Base-by-base conservation (phyloP, 1,284 basidiomycete species). In the Fomitopsis palustris region DNA sequence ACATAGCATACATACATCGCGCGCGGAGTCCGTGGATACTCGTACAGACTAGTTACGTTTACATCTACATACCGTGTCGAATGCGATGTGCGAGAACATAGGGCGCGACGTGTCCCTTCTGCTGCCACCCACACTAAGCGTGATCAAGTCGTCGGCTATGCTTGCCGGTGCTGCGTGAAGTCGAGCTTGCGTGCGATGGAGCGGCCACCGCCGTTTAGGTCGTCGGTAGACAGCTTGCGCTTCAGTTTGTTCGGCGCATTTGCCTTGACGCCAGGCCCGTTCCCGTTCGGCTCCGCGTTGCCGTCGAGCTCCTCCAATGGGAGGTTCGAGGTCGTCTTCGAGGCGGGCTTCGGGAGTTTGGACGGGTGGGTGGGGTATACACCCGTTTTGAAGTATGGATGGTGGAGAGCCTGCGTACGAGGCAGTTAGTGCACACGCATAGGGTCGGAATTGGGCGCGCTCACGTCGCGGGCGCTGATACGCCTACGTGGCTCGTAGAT, bases 401-500 rank as follows among this genome's bases (percentile, higher is more conserved):
- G 91, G 49, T 78, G 72, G 27, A 95, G 81, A 25, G 88, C 88
- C 88, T 93, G 64, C 42, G 17, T 54, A 53, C 53, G 35, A 57
- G n/a, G n/a, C 1, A n/a, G 23, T 35, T 31, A 35, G 21, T 23
- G 35, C n/a, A 42, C 8, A 45, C 53, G 9, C 37, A 47, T 25
- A 56, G 53, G 14, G 10, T 51, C 14, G 39, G 54, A 3, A 49
- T 39, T 19, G 39, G 49, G 57, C 63, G 55, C 9, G 69, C 83
- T 64, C 59, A 93, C 93, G 66, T 92, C 85, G 74, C 80, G 81
- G n/a, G 95, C 93, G 47, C 83, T 81, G 55, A 95, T 87, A 2
- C 97, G 87, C 67, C 84, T 87, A 37, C 85, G 79, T 7, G 97
- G 97, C 69, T 99, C 95, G 69, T 92, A 98, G 7, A 84, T 78